A percentile compares a stretch with the other conserved stretches of the same genome.
Evolutionary conservation across 306 rosid genomes (phyloP).

Genomic region (Fragaria ananassa): DNA sequence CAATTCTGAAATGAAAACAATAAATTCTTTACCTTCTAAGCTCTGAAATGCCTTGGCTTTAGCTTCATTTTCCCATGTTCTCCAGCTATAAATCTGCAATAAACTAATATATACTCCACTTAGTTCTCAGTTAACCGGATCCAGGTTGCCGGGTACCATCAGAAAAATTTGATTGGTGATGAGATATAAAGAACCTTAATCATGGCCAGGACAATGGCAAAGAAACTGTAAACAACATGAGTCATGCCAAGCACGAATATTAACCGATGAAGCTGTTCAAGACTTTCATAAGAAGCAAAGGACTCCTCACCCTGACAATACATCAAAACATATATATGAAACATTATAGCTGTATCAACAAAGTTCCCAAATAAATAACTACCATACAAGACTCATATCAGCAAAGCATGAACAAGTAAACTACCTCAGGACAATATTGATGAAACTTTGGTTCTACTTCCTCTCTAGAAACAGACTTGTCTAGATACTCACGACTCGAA

Average conservation of each 20-base stretch:
- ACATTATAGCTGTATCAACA: background rate
- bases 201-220: constrained; percentile 71
- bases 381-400: background rate
- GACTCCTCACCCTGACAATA: constrained; percentile 72
- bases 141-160: background rate
- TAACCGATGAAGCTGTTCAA: constrained; percentile 90
- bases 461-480: constrained; percentile 40
- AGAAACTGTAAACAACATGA: constrained; percentile 73
- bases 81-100: constrained; percentile 93
- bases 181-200: constrained; percentile 57
- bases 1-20: background rate
- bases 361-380: background rate
- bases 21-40: constrained; percentile 45
- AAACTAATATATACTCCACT: background rate
- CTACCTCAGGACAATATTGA: constrained; percentile 68
- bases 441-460: constrained; percentile 30
- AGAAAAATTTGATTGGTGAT: constrained; percentile 6
- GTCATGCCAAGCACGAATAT: constrained; percentile 81
- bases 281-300: constrained; percentile 80
- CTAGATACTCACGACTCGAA: constrained; percentile 28
- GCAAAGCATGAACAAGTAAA: background rate
- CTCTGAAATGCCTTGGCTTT: constrained; percentile 50
- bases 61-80: constrained; percentile 88
- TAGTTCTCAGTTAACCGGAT: constrained; percentile 1
- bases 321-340: constrained; percentile 21